These are phyloP conservation scores for Globisporangium rhizosaccharum DNA, from an alignment of 352 stramenopile genomes.

Conservation along the genomic window DNA sequence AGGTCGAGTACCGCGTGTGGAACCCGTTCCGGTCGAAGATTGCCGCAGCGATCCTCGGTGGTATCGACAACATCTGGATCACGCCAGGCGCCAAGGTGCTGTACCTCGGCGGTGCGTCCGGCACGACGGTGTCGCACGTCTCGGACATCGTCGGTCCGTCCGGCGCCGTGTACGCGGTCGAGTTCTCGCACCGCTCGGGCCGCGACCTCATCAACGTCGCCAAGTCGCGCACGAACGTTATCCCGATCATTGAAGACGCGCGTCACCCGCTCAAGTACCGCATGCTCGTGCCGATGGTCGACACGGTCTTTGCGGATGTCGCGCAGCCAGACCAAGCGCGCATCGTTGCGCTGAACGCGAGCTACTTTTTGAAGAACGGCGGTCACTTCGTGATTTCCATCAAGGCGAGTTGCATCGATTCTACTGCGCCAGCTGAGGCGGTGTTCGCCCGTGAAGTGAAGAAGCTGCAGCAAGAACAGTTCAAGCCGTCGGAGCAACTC, in stretches of 20 bases:
- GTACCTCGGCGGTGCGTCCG: constrained; percentile 98
- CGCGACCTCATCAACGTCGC: constrained; percentile 99
- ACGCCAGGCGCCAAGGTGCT: constrained; percentile 96
- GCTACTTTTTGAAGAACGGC: constrained; percentile 99
- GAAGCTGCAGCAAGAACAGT: constrained; percentile 98
- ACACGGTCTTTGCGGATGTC: constrained; percentile 99
- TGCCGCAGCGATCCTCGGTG: constrained; percentile 97
- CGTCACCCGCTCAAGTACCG: constrained; percentile 98
- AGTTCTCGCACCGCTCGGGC: constrained; percentile 98
- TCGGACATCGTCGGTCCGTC: constrained; percentile 98
- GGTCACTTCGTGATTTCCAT: constrained; percentile 99
- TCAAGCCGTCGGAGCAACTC: constrained; percentile 98
- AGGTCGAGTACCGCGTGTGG: constrained; percentile 99
- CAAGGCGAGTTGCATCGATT: constrained; percentile 99
- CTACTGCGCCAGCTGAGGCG: constrained; percentile 95
- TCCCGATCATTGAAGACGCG: constrained; percentile 99
- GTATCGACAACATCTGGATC: constrained; percentile 99
- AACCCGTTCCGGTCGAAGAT: constrained; percentile 99
- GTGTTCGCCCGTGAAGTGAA: constrained; percentile 97
- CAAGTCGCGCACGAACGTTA: constrained; percentile 98
- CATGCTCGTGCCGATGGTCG: constrained; percentile 99
- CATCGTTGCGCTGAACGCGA: constrained; percentile 98
- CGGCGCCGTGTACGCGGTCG: constrained; percentile 98
- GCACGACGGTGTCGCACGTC: constrained; percentile 98
- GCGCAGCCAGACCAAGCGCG: constrained; percentile 99